Evolutionary conservation across 257 asterid genomes (phyloP).

Genomic region (Penstemon eatonii): DNA sequence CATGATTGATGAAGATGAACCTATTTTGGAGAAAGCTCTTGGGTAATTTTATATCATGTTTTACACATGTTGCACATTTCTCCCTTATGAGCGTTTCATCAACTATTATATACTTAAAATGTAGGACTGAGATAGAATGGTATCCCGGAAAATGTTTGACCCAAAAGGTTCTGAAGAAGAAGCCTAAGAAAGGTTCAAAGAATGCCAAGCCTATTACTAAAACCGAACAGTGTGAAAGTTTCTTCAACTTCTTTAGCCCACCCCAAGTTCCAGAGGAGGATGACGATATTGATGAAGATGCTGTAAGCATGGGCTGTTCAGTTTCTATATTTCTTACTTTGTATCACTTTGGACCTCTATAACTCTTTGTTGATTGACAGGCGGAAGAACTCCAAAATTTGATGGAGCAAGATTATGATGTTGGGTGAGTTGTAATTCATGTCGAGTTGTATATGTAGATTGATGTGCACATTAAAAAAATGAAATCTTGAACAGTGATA

Average conservation of each 20-base stretch:
- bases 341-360: not conserved
- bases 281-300: constrained; percentile 84
- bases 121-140: constrained; percentile 86
- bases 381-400: constrained; percentile 79
- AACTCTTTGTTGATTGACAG: constrained; percentile 32
- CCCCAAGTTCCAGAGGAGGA: constrained; percentile 84
- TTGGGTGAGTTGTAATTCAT: constrained; percentile 53
- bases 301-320: constrained; percentile 42
- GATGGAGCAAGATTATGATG: constrained; percentile 89
- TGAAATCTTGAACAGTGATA: too few relatives aligned
- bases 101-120: constrained; percentile 9
- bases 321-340: not conserved
- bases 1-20: constrained; percentile 92
- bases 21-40: constrained; percentile 81
- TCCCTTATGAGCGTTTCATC: not conserved
- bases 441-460: not conserved
- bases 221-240: constrained; percentile 83
- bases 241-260: constrained; percentile 91
- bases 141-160: constrained; percentile 76
- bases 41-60: constrained; percentile 49
- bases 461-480: too few relatives aligned
- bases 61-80: not conserved
- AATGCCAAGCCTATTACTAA: constrained; percentile 68
- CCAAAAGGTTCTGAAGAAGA: constrained; percentile 72
- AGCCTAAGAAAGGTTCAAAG: constrained; percentile 86